phyloP scores from a whole-genome alignment of 768 basidiomycete species.

The Chalciporus pseudorubinellus region DNA sequence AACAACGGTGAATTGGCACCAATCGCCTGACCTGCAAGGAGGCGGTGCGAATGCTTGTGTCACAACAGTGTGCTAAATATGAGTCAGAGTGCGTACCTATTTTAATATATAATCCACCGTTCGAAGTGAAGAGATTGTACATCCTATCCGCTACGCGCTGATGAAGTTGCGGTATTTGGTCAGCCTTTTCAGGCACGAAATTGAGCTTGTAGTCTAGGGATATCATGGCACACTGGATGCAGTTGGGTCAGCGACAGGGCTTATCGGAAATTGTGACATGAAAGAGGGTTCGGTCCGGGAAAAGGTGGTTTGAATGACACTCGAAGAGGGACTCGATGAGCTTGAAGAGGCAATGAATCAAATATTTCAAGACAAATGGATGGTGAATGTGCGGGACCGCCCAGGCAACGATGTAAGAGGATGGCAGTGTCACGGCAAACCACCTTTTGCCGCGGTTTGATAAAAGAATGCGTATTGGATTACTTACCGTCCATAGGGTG shows the following conservation, averaged over 20 bases:
- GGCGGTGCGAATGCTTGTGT: not conserved
- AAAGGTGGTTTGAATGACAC: not conserved
- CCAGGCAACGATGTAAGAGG: too few relatives aligned
- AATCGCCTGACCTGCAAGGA: constrained; percentile 59
- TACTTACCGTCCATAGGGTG: constrained; percentile 49
- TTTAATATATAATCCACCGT: constrained; percentile 86
- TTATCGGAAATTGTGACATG: not conserved
- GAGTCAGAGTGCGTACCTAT: constrained; percentile 51
- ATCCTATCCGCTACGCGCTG: constrained; percentile 80
- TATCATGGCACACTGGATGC: constrained; percentile 60
- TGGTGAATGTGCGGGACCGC: not conserved
- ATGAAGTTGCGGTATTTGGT: constrained; percentile 77
- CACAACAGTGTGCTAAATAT: not conserved
- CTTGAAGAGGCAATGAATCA: not conserved
- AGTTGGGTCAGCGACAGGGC: constrained; percentile 1
- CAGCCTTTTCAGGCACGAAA: constrained; percentile 69
- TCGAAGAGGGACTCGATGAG: not conserved
- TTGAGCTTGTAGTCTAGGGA: constrained; percentile 86
- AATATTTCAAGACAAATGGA: not conserved
- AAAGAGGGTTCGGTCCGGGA: too few relatives aligned
- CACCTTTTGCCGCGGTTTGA: not conserved
- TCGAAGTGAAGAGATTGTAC: constrained; percentile 71
- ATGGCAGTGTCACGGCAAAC: not conserved
- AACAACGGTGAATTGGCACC: constrained; percentile 85
- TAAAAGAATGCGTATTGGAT: not conserved